These are phyloP conservation scores for Alternaria sp. DNA, from an alignment of 2,329 filamentous ascomycete genomes.

Conservation along the genomic window DNA sequence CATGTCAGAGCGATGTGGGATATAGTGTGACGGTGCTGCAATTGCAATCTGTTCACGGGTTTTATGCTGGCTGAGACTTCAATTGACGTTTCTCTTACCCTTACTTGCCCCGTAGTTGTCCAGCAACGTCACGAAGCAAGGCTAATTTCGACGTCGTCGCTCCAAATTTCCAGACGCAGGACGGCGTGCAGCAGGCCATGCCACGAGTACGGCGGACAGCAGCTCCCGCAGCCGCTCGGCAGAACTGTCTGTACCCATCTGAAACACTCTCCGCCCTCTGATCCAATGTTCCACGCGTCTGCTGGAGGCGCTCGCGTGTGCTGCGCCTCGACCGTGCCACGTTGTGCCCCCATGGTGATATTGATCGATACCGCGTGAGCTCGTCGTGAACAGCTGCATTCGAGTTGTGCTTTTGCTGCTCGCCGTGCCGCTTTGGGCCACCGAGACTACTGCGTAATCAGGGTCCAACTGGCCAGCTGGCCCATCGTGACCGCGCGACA, in stretches of 20 bases:
- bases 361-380: conserved; percentile 20
- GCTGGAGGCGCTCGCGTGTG: conserved; percentile 40
- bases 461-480: conserved; percentile 1
- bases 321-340: conserved; percentile 32
- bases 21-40: background rate
- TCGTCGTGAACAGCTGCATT: conserved; percentile 7
- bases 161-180: conserved; percentile 12
- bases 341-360: conserved; percentile 19
- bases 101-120: background rate
- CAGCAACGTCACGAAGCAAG: background rate
- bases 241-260: conserved; percentile 34
- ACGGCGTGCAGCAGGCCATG: conserved; percentile 20
- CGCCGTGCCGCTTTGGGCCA: background rate
- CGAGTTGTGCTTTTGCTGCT: background rate
- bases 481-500: background rate
- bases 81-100: background rate
- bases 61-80: background rate
- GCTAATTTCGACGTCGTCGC: conserved; percentile 1
- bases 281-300: conserved; percentile 38
- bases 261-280: conserved; percentile 37
- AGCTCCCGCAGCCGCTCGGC: conserved; percentile 27
- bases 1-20: conserved; percentile 6
- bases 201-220: conserved; percentile 18
- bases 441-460: background rate
- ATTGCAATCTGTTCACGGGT: background rate